Evolutionary conservation across 106 monocot genomes (phyloP).

Genomic region (Hemerocallis citrina): DNA sequence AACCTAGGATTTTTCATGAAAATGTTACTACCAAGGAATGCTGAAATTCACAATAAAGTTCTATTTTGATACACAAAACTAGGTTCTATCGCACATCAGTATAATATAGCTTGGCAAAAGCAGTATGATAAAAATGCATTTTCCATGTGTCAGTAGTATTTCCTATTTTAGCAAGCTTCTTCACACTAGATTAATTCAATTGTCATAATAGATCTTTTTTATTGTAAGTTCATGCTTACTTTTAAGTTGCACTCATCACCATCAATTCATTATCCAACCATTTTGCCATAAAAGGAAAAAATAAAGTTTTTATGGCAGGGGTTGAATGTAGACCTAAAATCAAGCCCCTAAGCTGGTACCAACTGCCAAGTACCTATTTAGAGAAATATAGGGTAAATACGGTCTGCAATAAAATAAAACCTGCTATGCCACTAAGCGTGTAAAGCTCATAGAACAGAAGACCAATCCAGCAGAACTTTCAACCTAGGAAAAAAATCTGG

Average conservation of each 20-base stretch:
- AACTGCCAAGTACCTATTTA: not conserved
- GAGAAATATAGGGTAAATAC: no score
- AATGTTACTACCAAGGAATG: no score
- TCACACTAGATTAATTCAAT: not conserved
- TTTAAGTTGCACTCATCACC: not conserved
- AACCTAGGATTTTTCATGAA: no score
- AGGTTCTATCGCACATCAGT: not conserved
- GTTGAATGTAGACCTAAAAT: not conserved
- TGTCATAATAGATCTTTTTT: not conserved
- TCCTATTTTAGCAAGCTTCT: not conserved
- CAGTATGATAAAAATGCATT: not conserved
- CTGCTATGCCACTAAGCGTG: not conserved
- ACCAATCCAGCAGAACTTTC: no score
- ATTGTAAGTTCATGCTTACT: not conserved
- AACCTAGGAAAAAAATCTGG: no score
- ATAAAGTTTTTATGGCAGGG: not conserved
- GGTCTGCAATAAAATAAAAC: no score
- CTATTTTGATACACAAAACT: not conserved
- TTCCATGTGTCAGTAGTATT: not conserved
- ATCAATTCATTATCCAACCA: not conserved
- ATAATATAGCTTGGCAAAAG: not conserved
- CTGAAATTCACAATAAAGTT: not conserved
- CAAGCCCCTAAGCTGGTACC: not conserved
- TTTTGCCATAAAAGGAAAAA: not conserved
- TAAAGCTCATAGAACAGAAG: not conserved